Evolutionary conservation across 345 rosid genomes (phyloP).

Genomic region (Bruguiera parviflora): DNA sequence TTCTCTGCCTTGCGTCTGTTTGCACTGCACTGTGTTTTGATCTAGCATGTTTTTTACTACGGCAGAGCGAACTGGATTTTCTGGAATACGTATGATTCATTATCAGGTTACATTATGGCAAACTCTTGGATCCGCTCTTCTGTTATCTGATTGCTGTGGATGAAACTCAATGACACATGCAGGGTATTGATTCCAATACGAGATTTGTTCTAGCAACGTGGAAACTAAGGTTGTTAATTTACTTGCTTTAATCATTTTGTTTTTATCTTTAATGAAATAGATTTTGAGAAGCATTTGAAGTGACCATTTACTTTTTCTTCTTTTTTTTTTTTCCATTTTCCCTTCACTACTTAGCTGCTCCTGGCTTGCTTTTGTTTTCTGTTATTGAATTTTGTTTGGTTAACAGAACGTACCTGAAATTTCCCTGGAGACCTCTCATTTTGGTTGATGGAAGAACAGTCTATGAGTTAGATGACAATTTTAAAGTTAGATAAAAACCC

Average conservation of each 20-base stretch:
- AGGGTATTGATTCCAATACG: conserved; percentile 34
- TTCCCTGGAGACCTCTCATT: conserved; percentile 80
- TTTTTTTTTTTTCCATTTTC: neutral
- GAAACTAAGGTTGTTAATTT: conserved; percentile 62
- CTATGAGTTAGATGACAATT: conserved; percentile 50
- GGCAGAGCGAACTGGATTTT: neutral
- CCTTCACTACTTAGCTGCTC: neutral
- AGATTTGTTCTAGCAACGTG: conserved; percentile 55
- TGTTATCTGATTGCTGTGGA: neutral
- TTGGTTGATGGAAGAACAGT: conserved; percentile 57
- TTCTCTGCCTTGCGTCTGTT: no score
- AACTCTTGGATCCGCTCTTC: neutral
- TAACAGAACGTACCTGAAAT: conserved; percentile 76
- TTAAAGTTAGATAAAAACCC: conserved; percentile 38
- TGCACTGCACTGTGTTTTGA: neutral
- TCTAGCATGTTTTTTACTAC: neutral
- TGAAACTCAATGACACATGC: conserved; percentile 9
- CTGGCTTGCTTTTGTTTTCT: neutral
- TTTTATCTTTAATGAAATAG: no score
- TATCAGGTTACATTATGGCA: neutral
- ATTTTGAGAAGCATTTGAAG: no score
- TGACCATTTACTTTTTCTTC: no score
- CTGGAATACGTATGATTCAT: neutral
- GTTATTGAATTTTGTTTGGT: conserved; percentile 4
- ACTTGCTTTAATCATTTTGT: no score